Conservation (phyloP, 352 stramenopile genomes). For the Bremia lactucae region DNA sequence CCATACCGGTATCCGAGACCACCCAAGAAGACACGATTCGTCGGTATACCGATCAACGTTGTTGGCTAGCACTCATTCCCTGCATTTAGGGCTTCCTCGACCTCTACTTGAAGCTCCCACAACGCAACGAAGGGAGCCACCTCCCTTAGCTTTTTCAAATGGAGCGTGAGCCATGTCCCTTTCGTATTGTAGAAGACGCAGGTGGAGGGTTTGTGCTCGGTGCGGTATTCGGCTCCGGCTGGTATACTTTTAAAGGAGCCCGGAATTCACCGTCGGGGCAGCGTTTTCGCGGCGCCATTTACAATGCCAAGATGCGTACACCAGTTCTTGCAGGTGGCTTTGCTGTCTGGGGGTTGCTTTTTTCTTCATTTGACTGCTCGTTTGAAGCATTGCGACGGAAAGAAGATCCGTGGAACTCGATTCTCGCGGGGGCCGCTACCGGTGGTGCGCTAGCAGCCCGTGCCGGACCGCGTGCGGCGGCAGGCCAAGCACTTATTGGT, state of each 20-base stretch:
- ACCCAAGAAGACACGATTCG: too few species aligned
- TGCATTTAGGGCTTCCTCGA: background rate
- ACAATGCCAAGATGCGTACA: conserved; percentile 90
- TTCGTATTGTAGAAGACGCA: conserved; percentile 97
- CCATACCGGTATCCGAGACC: too few species aligned
- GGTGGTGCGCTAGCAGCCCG: conserved; percentile 92
- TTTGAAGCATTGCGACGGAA: conserved; percentile 95
- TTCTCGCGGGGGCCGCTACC: conserved; percentile 92
- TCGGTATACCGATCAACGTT: conserved; percentile 1
- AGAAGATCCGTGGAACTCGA: conserved; percentile 99
- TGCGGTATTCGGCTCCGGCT: conserved; percentile 90
- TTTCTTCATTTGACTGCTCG: conserved; percentile 96
- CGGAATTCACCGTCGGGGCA: conserved; percentile 89
- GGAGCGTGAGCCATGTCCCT: conserved; percentile 95
- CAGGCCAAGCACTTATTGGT: conserved; percentile 90
- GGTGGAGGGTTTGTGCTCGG: conserved; percentile 96
- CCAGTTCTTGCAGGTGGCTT: conserved; percentile 90
- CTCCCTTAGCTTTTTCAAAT: conserved; percentile 12
- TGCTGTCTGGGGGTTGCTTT: conserved; percentile 94
- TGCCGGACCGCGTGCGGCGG: conserved; percentile 89
- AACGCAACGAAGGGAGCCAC: background rate
- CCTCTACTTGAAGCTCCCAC: background rate
- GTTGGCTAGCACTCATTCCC: conserved; percentile 9
- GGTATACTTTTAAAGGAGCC: conserved; percentile 93
- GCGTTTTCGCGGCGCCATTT: conserved; percentile 84